Evolutionary conservation across 805 yeast genomes (phyloP), one percentile per base, ranked within the genome.

Genomic region (Barnettozyma sucrosica): DNA sequence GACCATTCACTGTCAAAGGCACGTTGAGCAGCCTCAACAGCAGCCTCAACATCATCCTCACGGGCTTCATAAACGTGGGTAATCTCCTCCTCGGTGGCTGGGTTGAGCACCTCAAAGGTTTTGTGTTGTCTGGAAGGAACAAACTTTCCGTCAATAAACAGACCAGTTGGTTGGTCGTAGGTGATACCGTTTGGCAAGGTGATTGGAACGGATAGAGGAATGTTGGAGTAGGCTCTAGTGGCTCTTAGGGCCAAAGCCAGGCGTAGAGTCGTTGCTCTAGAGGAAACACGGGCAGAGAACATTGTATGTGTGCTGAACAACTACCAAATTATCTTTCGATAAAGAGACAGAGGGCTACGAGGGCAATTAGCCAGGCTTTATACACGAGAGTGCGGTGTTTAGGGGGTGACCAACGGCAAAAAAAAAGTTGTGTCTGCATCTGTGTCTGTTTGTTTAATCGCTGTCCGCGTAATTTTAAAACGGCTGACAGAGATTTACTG

Each of bases 1-100:
- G 88, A 77, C 95, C 96, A 89, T 43, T 70, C 71, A 36, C 76
- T 68, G 41, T 82, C 72, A 73, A 83, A 88, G 10, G 97, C 97
- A 36, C 70, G 72, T 53, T 77, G 71, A 41, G 97, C 97, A 33
- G 95, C 95, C 23, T 79, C 77, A 30, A 92, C 96, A 16, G 98
- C 98, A 46, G 69, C 50, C 55, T 89, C 93, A 42, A 88, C 82
- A 64, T 88, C 96, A 48, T 76, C 89, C 43, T 70, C 81, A 52
- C 77, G 72, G 44, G 93, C 96, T 63, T 84, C 90, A 62, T 85
- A 81, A 44, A 86, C 80, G 44, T 75, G 75, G 45, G 83, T 72
- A 54, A 87, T 78, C 49, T 70, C 75, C 62, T 84, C 83, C 66
- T 85, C 93, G 37, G 90, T 84, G 18, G 88, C 72, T 24, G 95